Conservation (phyloP, 768 basidiomycete species). For the Myochromella boudieri region DNA sequence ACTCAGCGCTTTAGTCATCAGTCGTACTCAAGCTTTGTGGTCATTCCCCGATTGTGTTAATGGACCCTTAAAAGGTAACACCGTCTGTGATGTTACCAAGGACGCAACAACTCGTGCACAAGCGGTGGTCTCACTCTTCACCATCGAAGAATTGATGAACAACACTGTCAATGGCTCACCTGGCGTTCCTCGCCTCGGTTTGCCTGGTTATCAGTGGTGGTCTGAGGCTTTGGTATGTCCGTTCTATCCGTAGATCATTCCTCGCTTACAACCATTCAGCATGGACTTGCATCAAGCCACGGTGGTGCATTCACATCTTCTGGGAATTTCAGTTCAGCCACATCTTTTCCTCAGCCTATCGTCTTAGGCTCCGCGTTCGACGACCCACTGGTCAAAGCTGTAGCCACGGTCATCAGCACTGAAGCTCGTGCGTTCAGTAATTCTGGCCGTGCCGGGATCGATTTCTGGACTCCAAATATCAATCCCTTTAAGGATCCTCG, state of each 20-base stretch:
- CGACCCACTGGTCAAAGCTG: constrained; percentile 46
- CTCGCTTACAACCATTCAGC: constrained; percentile 27
- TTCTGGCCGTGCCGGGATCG: constrained; percentile 47
- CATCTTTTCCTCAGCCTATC: constrained; percentile 60
- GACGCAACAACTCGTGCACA: constrained; percentile 45
- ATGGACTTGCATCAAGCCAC: constrained; percentile 54
- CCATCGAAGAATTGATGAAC: constrained; percentile 47
- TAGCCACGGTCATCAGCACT: constrained; percentile 53
- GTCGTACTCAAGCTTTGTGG: constrained; percentile 12
- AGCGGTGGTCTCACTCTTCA: constrained; percentile 50
- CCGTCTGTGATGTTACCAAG: constrained; percentile 47
- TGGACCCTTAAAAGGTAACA: constrained; percentile 43
- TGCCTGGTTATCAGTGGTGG: constrained; percentile 63
- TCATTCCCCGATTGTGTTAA: constrained; percentile 51
- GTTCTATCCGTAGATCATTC: background rate
- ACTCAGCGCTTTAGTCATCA: constrained; percentile 9
- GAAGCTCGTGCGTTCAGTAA: constrained; percentile 63
- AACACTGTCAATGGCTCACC: constrained; percentile 51
- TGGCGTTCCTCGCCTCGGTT: constrained; percentile 54
- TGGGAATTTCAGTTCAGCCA: constrained; percentile 56
- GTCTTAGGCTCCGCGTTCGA: constrained; percentile 56
- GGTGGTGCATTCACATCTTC: constrained; percentile 49
- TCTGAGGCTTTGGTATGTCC: constrained; percentile 51
- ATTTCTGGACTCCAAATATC: constrained; percentile 60
- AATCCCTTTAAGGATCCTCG: constrained; percentile 63